Base-by-base conservation (phyloP, 78 protist genomes). In the Dictyostelium discoideum region DNA sequence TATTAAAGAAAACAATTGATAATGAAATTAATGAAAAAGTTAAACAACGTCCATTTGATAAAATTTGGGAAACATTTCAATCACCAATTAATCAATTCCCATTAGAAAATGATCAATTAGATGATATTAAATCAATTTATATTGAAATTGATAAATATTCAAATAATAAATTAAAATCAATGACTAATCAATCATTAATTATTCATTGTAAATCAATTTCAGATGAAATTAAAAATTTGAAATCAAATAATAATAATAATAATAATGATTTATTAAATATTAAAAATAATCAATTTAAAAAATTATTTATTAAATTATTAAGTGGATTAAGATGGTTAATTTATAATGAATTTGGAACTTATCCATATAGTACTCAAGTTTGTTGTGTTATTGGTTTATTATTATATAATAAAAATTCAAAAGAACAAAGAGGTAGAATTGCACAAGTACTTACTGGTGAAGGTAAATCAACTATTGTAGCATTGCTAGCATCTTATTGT, bases 321-420 rank as follows among this genome's bases (percentile, higher is more conserved):
- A 42, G 85, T 80, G 32, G 85, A 8, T 37, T 48, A 29, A 16
- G 74, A n/a, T 83, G 86, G 86, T 60, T 83, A 29, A 83, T 83
- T 4, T 60, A 60, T 29, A 10, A 83, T 60, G 46, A 83, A 20
- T 83, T 83, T 83, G 74, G 86, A 4, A 60, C 32, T 1, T 83
- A 48, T 40, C 86, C 86, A 60, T 83, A 83, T 40, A 60, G 74
- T 26, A 57, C 86, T 40, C 86, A 83, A 83, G 74, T 83, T 16
- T 78, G 84, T 78, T 78, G 84, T 78, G 84, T 78, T 8, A 26
- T 78, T 20, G 84, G 84, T 22, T 78, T 78, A 42, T 22, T 78
- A 8, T n/a, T 78, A 37, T 78, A 78, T 40, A 22, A 14, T 18
- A 40, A 76, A 32, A 78, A 42, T 22, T 14, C 5, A 10, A 18